These are phyloP conservation scores for Colletotrichum sansevieriae DNA, from an alignment of 2,329 filamentous ascomycete genomes.

Conservation along the genomic window DNA sequence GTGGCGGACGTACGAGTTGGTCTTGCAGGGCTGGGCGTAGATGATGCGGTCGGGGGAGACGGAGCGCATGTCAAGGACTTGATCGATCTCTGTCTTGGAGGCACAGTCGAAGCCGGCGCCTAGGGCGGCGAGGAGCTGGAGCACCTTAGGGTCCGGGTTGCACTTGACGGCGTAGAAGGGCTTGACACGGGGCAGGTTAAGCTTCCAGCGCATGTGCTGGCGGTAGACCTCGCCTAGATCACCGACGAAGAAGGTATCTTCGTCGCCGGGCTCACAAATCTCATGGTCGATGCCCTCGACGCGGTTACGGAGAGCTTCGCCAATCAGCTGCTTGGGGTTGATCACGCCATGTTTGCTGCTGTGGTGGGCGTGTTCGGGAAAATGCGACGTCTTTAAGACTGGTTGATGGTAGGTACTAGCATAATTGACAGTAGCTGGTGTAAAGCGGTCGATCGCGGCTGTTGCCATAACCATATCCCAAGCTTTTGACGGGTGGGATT, in stretches of 20 bases:
- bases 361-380: constrained; percentile 55
- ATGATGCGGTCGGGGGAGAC: constrained; percentile 88
- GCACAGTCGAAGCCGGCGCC: constrained; percentile 98
- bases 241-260: constrained; percentile 98
- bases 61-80: constrained; percentile 85
- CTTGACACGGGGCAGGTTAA: constrained; percentile 90
- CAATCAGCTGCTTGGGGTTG: constrained; percentile 83
- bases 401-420: constrained; percentile 57
- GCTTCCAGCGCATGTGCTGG: constrained; percentile 98
- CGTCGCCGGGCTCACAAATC: constrained; percentile 89
- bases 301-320: constrained; percentile 86
- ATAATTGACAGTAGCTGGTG: constrained; percentile 62
- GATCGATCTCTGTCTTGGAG: constrained; percentile 96
- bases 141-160: constrained; percentile 92
- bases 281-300: constrained; percentile 89
- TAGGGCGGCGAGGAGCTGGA: constrained; percentile 87
- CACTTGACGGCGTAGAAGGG: constrained; percentile 99
- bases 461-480: constrained; percentile 77
- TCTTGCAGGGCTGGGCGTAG: constrained; percentile 99
- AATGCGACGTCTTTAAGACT: constrained; percentile 60
- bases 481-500: constrained; percentile 43
- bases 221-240: constrained; percentile 99
- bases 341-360: constrained; percentile 55
- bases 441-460: constrained; percentile 67
- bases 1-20: constrained; percentile 95